Percentiles rank a stretch among this genome's conserved stretches.
Evolutionary conservation across 371 early-diverging fungal genomes (phyloP).

Genomic region (Syncephalastrum racemosum): DNA sequence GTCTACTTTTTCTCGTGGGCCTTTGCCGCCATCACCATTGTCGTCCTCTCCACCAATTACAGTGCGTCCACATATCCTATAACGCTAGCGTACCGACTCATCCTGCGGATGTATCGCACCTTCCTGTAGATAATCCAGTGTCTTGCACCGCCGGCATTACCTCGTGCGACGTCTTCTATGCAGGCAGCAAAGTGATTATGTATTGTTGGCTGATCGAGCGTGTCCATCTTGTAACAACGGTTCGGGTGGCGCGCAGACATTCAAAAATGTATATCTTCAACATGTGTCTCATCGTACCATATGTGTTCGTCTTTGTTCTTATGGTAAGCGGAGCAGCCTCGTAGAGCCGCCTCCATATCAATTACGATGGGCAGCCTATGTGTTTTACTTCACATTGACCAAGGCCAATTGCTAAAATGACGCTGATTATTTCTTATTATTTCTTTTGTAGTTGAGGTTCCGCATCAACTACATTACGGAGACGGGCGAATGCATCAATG

Average conservation of each 20-base stretch:
- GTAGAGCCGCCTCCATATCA: neutral
- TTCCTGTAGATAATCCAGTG: slow-evolving; percentile 29
- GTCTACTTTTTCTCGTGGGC: slow-evolving; percentile 45
- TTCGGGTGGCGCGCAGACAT: slow-evolving; percentile 40
- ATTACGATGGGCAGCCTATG: neutral
- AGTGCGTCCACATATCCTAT: slow-evolving; percentile 19
- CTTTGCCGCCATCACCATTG: slow-evolving; percentile 33
- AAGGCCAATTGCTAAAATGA: neutral
- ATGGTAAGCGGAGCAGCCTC: slow-evolving; percentile 28
- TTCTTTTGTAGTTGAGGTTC: slow-evolving; percentile 22
- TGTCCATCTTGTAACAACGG: slow-evolving; percentile 45
- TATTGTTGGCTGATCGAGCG: slow-evolving; percentile 47
- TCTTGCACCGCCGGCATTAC: slow-evolving; percentile 50
- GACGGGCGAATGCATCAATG: slow-evolving; percentile 50
- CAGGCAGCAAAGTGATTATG: slow-evolving; percentile 46
- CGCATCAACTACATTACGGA: slow-evolving; percentile 43
- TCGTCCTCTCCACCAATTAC: slow-evolving; percentile 48
- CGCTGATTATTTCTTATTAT: neutral
- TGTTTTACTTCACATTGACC: neutral
- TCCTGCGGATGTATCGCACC: neutral
- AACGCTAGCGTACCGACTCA: neutral
- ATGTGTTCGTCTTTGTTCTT: slow-evolving; percentile 40
- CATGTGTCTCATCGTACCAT: slow-evolving; percentile 44
- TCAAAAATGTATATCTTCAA: slow-evolving; percentile 48
- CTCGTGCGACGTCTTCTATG: slow-evolving; percentile 47